A percentile compares a stretch with the other conserved stretches of the same genome.
Evolutionary conservation across 441 rosid genomes (phyloP).

Genomic region (Croton laevigatus): DNA sequence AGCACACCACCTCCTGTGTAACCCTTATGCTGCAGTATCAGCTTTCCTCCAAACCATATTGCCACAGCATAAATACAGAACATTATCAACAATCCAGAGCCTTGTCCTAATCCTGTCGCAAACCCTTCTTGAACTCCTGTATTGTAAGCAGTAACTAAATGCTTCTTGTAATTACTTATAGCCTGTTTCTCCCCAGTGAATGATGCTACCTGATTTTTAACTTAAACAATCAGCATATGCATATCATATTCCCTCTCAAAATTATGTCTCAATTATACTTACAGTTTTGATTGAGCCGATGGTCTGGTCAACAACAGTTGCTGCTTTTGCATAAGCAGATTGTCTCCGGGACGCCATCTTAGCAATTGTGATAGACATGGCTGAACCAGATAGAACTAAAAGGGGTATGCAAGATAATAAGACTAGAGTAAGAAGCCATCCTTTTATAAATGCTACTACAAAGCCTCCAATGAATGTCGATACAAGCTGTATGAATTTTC

Average conservation of each 20-base stretch:
- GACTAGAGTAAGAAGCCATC: constrained; percentile 75
- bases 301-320: constrained; percentile 61
- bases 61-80: constrained; percentile 60
- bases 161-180: constrained; percentile 49
- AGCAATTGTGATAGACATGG: constrained; percentile 35
- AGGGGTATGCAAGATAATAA: constrained; percentile 60
- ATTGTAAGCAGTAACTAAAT: constrained; percentile 53
- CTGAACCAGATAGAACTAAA: constrained; percentile 52
- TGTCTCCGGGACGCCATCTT: constrained; percentile 57
- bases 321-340: constrained; percentile 57
- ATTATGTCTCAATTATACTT: neutral
- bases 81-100: constrained; percentile 35
- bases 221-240: neutral
- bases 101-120: constrained; percentile 63
- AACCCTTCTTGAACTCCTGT: constrained; percentile 63
- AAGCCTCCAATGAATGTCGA: constrained; percentile 70
- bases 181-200: constrained; percentile 79
- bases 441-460: constrained; percentile 49
- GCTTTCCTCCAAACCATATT: constrained; percentile 70
- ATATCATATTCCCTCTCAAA: constrained; percentile 21
- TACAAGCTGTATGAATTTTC: constrained; percentile 46
- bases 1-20: constrained; percentile 20
- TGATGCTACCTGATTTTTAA: constrained; percentile 60
- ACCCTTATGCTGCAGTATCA: constrained; percentile 58
- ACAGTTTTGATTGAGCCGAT: constrained; percentile 75